Base-by-base conservation (phyloP, 805 yeast species). In the Metschnikowia henanensis region DNA sequence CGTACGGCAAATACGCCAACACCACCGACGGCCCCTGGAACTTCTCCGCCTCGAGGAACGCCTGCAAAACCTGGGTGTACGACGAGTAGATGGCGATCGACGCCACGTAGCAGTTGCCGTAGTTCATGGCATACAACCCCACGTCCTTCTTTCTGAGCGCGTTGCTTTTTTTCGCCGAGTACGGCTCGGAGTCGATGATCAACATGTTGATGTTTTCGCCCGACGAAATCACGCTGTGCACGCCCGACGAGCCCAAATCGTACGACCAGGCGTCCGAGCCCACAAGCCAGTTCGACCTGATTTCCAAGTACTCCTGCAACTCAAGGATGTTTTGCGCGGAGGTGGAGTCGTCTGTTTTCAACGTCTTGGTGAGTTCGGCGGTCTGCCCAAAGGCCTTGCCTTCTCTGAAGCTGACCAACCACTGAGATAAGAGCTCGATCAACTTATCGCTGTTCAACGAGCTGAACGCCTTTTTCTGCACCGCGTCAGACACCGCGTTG, bases 231-330 rank as follows among this genome's bases (percentile, higher is more conserved):
- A 89, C 83, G 55, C 84, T 84, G 63, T 92, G 97, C 39, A 92
- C 83, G 61, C 97, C 96, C 5, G 96, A 85, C 49, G 86, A 73
- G 33, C 98, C 98, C 55, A 88, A 71, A 68, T 92, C 98, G 61
- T 84, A 90, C 17, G 96, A 79, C 98, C 98, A 92, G 25, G 94
- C 81, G 63, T 92, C 98, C 16, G 97, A 89, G 25, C 97, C 97
- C 44, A 92, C 73, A 47, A 92, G 73, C 98, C 98, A 92, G 41
- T 78, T 72, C 10, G 85, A 72, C 39, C 72, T 71, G 43, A 73
- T 61, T 22, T 57, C 51, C 53, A 87, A 78, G 45, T 63, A 68
- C 6, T 75, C 73, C 45, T 72, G 65, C 33, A 72, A 61, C 3
- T 68, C 62, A 41, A 84, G 64, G 21, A 89, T 59, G 13, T 72